Evolutionary conservation across 768 basidiomycete genomes (phyloP), one percentile per base, ranked within the genome.

Genomic region (Vishniacozyma victoriae): DNA sequence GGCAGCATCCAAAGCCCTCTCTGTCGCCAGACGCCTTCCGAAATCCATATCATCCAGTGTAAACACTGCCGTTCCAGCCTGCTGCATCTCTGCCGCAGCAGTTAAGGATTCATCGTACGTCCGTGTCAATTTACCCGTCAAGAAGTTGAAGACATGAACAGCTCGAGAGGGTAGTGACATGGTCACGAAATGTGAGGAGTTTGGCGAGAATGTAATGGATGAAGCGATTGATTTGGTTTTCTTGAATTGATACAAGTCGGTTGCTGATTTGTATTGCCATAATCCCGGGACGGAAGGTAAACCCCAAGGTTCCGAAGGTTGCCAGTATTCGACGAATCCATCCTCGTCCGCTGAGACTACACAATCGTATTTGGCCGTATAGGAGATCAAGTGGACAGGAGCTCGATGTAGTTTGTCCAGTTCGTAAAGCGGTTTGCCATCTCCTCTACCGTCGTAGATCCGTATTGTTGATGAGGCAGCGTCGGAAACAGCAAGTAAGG

Each of bases 11-110:
- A 99, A 73, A 64, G 97, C 95, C 53, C 87, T 78, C 71, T 99
- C 95, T 24, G 84, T 77, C 3, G 93, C 93, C 54, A 97, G 75
- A n/a, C 93, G 79, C 48, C 93, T 78, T n/a, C 93, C 91, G 64
- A 99, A 96, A 71, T 99, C 95, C 95, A 99, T 99, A 73, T 96
- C 91, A 45, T 99, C 95, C 15, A 97, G 82, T 60, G 82, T 85
- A 73, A 85, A 87, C 16, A 88, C 80, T 0, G 87, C 85, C 3
- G 95, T 95, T 1, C 91, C 93, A 1, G 91, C 92, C 70, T 97
- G 95, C 70, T 99, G 95, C 91, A 99, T 96, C 71, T 96, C 92
- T 68, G 93, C 88, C 31, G 92, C 86, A 0, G 95, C 92, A 23
- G 80, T 75, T 5, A 97, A 78, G 0, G 87, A 89, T 72, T 99